These are phyloP conservation scores for Zygnema cylindricum DNA, from an alignment of 139 green algal species.

Conservation along the genomic window DNA sequence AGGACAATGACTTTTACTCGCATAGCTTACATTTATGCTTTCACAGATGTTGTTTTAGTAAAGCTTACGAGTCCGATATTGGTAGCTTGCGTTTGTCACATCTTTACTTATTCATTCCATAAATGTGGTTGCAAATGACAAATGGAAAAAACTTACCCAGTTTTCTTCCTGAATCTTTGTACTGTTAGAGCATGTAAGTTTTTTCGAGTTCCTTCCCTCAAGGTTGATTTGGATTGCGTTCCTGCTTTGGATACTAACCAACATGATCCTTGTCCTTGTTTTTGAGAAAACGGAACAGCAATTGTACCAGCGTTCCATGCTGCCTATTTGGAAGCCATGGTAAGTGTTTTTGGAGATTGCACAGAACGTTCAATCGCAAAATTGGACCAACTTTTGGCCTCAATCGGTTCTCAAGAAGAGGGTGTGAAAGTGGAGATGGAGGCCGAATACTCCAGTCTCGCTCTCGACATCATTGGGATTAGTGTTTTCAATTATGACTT, in stretches of 20 bases:
- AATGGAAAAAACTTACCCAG: no score
- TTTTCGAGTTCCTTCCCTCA: no score
- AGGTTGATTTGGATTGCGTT: no score
- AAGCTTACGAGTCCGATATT: no score
- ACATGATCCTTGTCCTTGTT: background rate
- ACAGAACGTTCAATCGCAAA: conserved; percentile 72
- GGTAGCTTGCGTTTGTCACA: no score
- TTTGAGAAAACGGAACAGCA: conserved; percentile 48
- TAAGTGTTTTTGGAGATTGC: conserved; percentile 85
- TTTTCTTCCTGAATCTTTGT: background rate
- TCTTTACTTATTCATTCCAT: no score
- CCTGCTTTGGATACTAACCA: background rate
- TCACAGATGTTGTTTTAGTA: no score
- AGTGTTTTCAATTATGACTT: conserved; percentile 99
- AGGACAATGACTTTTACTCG: no score
- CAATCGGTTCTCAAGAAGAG: background rate
- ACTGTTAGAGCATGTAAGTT: no score
- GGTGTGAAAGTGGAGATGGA: conserved; percentile 89
- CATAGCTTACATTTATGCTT: no score
- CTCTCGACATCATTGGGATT: conserved; percentile 98
- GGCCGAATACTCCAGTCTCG: conserved; percentile 89
- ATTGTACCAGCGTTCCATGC: conserved; percentile 96
- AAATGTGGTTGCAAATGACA: no score
- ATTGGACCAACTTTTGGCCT: conserved; percentile 66
- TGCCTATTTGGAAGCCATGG: conserved; percentile 90